These are phyloP conservation scores for Helminthosporium solani DNA, from an alignment of 2,329 filamentous ascomycete genomes.

Conservation along the genomic window DNA sequence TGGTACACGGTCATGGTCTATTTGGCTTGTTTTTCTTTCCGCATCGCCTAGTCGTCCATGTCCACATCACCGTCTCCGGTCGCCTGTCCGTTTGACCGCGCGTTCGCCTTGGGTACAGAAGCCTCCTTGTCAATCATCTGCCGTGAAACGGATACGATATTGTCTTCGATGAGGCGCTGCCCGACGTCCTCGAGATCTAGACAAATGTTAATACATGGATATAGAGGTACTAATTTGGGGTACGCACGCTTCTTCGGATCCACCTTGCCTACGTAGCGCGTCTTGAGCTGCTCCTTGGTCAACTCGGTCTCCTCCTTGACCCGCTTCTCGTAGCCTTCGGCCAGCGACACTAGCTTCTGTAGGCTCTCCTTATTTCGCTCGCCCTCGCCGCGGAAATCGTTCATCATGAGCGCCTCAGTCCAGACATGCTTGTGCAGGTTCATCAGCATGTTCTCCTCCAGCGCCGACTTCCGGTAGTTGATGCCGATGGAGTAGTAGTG, in stretches of 20 bases:
- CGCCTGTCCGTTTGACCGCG: conserved; percentile 28
- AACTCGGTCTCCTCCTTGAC: conserved; percentile 98
- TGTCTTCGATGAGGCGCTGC: conserved; percentile 96
- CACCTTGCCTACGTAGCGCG: conserved; percentile 96
- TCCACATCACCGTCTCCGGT: conserved; percentile 36
- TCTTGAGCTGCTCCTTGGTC: conserved; percentile 97
- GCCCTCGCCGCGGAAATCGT: conserved; percentile 85
- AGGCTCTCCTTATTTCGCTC: conserved; percentile 84
- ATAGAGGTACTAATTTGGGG: neutral
- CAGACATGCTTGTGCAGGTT: conserved; percentile 99
- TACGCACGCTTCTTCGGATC: conserved; percentile 91
- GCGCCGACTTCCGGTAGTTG: conserved; percentile 94
- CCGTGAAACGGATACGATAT: conserved; percentile 95
- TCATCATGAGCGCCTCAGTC: conserved; percentile 97
- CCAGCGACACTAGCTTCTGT: conserved; percentile 79
- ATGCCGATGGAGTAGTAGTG: conserved; percentile 99
- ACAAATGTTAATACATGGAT: conserved; percentile 17
- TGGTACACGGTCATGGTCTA: conserved; percentile 1
- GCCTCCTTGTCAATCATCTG: conserved; percentile 99
- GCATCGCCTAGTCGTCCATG: conserved; percentile 32
- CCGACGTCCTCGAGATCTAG: conserved; percentile 88
- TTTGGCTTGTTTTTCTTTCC: neutral
- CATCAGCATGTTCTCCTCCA: conserved; percentile 99
- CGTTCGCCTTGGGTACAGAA: conserved; percentile 66
- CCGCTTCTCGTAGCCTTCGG: conserved; percentile 96